Percentiles rank a stretch among this genome's conserved stretches.
phyloP scores from a whole-genome alignment of 257 asterid species.

The Osmanthus fragrans region DNA sequence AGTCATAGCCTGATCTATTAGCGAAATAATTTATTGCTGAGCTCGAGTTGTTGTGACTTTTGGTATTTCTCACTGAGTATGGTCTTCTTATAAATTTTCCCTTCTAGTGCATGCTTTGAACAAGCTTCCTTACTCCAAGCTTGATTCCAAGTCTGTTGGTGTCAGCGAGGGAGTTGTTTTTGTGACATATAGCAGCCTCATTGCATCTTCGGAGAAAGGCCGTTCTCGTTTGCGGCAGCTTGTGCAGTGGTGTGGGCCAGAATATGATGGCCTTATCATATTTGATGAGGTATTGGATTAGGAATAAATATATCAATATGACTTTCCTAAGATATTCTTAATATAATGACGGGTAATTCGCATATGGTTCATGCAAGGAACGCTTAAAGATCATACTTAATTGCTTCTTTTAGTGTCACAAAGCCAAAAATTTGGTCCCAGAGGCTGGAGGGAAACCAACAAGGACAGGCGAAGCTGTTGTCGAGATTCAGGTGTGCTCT shows the following conservation, averaged over 20 bases:
- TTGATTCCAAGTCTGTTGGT: conserved; percentile 86
- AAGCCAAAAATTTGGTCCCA: conserved; percentile 97
- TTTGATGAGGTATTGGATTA: conserved; percentile 82
- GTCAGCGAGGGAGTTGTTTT: conserved; percentile 89
- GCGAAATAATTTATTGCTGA: neutral
- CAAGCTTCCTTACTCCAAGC: conserved; percentile 98
- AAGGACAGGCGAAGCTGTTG: conserved; percentile 98
- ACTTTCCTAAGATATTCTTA: conserved; percentile 21
- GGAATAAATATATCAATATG: conserved; percentile 13
- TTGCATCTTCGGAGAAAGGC: conserved; percentile 99
- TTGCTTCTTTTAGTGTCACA: conserved; percentile 75
- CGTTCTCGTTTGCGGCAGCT: conserved; percentile 94
- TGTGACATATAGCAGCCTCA: conserved; percentile 96
- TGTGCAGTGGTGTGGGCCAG: conserved; percentile 87
- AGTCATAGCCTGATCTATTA: neutral
- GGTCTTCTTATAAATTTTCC: conserved; percentile 22
- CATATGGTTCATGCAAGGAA: conserved; percentile 26
- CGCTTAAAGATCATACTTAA: conserved; percentile 14
- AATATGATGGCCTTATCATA: conserved; percentile 79
- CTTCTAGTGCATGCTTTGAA: conserved; percentile 92
- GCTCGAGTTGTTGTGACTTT: neutral
- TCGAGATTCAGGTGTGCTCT: conserved; percentile 83
- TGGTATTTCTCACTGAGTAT: conserved; percentile 13
- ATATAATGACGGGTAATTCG: conserved; percentile 11
- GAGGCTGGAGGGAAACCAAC: conserved; percentile 97